Base-by-base conservation (phyloP, 352 stramenopile species). In the Phytophthora podocarpi region DNA sequence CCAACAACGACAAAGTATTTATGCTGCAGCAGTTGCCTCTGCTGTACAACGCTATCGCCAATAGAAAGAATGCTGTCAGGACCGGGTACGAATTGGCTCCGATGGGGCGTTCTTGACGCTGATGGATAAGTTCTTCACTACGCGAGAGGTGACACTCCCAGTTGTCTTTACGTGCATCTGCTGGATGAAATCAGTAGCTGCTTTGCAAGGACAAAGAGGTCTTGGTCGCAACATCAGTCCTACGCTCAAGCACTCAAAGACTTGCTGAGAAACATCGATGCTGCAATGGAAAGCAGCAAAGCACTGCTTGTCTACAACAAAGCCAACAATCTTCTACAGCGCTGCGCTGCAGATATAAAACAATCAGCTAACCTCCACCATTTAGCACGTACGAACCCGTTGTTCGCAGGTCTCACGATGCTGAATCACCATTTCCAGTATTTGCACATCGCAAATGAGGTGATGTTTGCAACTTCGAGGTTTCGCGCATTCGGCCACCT, bases 381-480 rank as follows among this genome's bases (percentile, higher is more conserved):
- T 5, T 36, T 67, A 43, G 37, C 65, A 21, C 66, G 63, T 9
- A 55, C 32, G 8, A 77, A 74, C 23, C 64, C 67, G 1, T 31
- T 80, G n/a, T 27, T 77, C 7, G 67, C 71, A 7, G 64, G 71
- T 9, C 59, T 64, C 35, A 58, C 55, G 11, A 63, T 69, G 47
- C 43, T 80, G 41, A 58, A 67, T 23, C 37, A 69, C 21, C 56
- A 75, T 35, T 68, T 73, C 24, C 32, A 59, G 24, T 76, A 64
- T 23, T 46, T 67, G 13, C 35, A 66, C 8, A 12, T 77, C 2
- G 53, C 34, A 16, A 57, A 34, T 34, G 67, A 74, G 23, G 27
- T 70, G 8, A 11, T 72, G 11, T 35, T 67, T 36, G 53, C 51
- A 39, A 67, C 67, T 13, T 62, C 59, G 9, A 67, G 42, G 0